Evolutionary conservation across 805 yeast genomes (phyloP).

Genomic region (Cyberlindnera sargentensis): DNA sequence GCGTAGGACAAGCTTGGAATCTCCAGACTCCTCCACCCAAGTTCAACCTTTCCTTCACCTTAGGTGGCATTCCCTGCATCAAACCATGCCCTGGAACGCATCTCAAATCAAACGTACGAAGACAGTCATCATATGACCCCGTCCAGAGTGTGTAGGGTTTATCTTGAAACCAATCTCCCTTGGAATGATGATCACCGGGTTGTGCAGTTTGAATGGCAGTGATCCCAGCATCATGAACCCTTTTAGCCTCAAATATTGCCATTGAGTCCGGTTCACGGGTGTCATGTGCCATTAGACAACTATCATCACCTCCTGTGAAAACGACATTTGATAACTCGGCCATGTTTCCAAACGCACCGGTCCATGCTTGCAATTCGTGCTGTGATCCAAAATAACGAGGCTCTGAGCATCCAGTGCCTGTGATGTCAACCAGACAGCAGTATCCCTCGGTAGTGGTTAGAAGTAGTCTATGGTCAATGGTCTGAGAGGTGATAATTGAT

Average conservation of each 20-base stretch:
- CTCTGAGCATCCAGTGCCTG: slow-evolving; percentile 22
- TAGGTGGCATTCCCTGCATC: slow-evolving; percentile 48
- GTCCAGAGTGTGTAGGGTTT: slow-evolving; percentile 59
- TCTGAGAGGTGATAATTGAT: slow-evolving; percentile 52
- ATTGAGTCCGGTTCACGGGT: slow-evolving; percentile 29
- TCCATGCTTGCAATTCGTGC: slow-evolving; percentile 87
- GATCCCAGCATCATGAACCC: slow-evolving; percentile 87
- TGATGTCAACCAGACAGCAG: slow-evolving; percentile 35
- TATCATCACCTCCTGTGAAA: slow-evolving; percentile 90
- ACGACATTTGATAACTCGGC: slow-evolving; percentile 50
- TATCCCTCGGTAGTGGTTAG: slow-evolving; percentile 69
- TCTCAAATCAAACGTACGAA: slow-evolving; percentile 65
- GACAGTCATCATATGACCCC: slow-evolving; percentile 85
- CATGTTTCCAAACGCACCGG: slow-evolving; percentile 58
- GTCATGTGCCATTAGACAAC: slow-evolving; percentile 69
- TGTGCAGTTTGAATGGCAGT: slow-evolving; percentile 65
- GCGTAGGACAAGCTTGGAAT: slow-evolving; percentile 52
- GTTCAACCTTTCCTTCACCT: slow-evolving; percentile 34
- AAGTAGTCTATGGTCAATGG: slow-evolving; percentile 29
- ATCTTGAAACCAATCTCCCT: slow-evolving; percentile 34
- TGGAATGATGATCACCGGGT: slow-evolving; percentile 27
- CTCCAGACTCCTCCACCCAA: slow-evolving; percentile 97
- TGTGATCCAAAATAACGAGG: slow-evolving; percentile 18
- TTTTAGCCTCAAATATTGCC: slow-evolving; percentile 30
- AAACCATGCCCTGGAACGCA: slow-evolving; percentile 34